These are phyloP conservation scores for Erigeron canadensis DNA, from an alignment of 129 eudicot genomes.

Conservation along the genomic window DNA sequence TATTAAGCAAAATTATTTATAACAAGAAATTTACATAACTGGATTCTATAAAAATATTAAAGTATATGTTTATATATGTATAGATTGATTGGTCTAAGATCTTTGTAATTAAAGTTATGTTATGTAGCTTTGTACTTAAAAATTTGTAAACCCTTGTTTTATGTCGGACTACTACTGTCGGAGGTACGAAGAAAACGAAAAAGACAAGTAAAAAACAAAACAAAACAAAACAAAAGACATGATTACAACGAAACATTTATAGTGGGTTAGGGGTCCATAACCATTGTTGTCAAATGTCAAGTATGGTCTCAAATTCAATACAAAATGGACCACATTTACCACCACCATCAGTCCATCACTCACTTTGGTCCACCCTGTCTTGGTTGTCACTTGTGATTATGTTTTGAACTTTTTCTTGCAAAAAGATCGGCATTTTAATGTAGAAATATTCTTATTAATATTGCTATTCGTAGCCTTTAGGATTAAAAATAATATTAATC, in stretches of 20 bases:
- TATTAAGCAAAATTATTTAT: too few species aligned
- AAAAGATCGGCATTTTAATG: background rate
- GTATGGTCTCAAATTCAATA: constrained; percentile 27
- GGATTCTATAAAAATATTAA: too few species aligned
- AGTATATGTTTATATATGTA: too few species aligned
- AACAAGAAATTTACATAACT: too few species aligned
- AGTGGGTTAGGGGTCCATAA: constrained; percentile 27
- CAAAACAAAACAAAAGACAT: constrained; percentile 25
- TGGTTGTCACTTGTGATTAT: constrained; percentile 11
- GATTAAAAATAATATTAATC: too few species aligned
- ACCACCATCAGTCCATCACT: constrained; percentile 24
- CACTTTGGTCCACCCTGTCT: constrained; percentile 15
- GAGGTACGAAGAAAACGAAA: background rate
- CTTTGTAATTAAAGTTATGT: background rate
- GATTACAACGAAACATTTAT: constrained; percentile 13
- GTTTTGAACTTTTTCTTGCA: background rate
- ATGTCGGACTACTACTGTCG: background rate
- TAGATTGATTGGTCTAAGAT: too few species aligned
- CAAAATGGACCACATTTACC: constrained; percentile 19
- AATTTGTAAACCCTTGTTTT: background rate
- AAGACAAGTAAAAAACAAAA: constrained; percentile 19
- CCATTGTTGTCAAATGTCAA: constrained; percentile 8
- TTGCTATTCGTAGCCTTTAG: too few species aligned
- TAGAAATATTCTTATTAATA: too few species aligned
- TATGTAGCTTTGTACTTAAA: background rate